Base-by-base conservation (phyloP, 495 filamentous ascomycete genomes). In the Corynascus novoguineensis region DNA sequence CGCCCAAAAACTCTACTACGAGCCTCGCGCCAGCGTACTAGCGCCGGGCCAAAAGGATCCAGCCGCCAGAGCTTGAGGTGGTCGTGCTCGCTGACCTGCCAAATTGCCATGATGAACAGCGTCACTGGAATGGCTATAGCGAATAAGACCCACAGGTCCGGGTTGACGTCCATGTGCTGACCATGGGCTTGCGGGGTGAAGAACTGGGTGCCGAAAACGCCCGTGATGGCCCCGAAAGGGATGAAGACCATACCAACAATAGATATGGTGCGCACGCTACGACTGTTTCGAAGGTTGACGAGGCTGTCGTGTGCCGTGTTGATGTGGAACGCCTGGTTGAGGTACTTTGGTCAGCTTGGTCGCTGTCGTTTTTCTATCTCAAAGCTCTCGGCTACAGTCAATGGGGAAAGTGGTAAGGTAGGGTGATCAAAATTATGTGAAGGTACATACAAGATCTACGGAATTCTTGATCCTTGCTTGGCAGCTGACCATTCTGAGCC, bases 261-360 rank as follows among this genome's bases (percentile, higher is more conserved):
- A 4, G 45, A 29, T 17, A 48, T 48, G 1, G 32, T 25, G 11
- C 45, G 45, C 3, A 48, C 45, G 8, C 45, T 48, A 4, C 45
- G 45, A 28, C 45, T 48, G 27, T 48, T 29, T 2, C 32, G 4
- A 28, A 48, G 25, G 45, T 48, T 48, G 4, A 48, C 45, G 11
- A 3, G 25, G 45, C 45, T 48, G 14, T 48, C 27, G 27, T 48
- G 15, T 15, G 45, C 27, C 5, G 19, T 48, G 45, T 48, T 48
- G n/a, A 48, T 48, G 45, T 48, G 45, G 45, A 48, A 48, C 4
- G 45, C 45, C 45, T 48, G 45, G n/a, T 32, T 19, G 12, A 17
- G 14, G 12, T 17, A 19, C 2, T 6, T 14, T 5, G 4, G 25
- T 17, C 15, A 24, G 15, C n/a, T n/a, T n/a, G n/a, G n/a, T n/a